Evolutionary conservation across 1,284 basidiomycete species (phyloP).

Genomic region (Takashimella tepidaria): DNA sequence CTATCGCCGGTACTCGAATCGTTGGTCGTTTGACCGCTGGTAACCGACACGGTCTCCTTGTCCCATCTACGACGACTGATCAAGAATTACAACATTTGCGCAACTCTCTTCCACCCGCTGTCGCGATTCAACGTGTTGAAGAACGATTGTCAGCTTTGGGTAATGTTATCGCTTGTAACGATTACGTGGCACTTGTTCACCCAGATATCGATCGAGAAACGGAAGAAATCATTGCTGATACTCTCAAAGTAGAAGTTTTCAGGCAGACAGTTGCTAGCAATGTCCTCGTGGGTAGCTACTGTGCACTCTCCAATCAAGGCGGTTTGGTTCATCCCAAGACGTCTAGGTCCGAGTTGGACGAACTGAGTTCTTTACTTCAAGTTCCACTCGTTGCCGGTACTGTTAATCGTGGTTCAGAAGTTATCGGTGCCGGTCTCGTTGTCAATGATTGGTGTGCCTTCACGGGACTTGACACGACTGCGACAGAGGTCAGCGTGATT

Average conservation of each 20-base stretch:
- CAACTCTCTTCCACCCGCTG: slow-evolving; percentile 87
- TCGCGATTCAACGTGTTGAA: slow-evolving; percentile 93
- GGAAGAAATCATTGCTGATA: slow-evolving; percentile 99
- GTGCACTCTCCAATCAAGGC: slow-evolving; percentile 88
- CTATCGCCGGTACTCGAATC: slow-evolving; percentile 91
- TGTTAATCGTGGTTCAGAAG: slow-evolving; percentile 95
- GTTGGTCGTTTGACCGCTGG: slow-evolving; percentile 90
- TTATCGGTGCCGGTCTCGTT: slow-evolving; percentile 93
- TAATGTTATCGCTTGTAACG: slow-evolving; percentile 98
- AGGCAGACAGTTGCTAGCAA: slow-evolving; percentile 95
- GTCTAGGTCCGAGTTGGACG: slow-evolving; percentile 94
- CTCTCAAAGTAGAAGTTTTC: slow-evolving; percentile 98
- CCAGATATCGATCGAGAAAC: slow-evolving; percentile 98
- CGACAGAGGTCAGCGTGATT: slow-evolving; percentile 96
- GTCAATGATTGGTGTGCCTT: slow-evolving; percentile 99
- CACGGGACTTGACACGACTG: slow-evolving; percentile 91
- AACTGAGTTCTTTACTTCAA: slow-evolving; percentile 89
- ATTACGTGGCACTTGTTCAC: slow-evolving; percentile 94
- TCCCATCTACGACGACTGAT: slow-evolving; percentile 92
- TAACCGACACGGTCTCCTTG: slow-evolving; percentile 92
- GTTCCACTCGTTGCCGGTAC: slow-evolving; percentile 95
- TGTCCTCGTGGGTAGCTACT: slow-evolving; percentile 94
- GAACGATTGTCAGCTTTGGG: slow-evolving; percentile 93
- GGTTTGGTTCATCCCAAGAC: slow-evolving; percentile 97
- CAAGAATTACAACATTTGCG: slow-evolving; percentile 97